Percentiles rank a stretch among this genome's conserved stretches.
Conservation (phyloP, 1,139 yeast genomes). For the Blastobotrys capitulatus region DNA sequence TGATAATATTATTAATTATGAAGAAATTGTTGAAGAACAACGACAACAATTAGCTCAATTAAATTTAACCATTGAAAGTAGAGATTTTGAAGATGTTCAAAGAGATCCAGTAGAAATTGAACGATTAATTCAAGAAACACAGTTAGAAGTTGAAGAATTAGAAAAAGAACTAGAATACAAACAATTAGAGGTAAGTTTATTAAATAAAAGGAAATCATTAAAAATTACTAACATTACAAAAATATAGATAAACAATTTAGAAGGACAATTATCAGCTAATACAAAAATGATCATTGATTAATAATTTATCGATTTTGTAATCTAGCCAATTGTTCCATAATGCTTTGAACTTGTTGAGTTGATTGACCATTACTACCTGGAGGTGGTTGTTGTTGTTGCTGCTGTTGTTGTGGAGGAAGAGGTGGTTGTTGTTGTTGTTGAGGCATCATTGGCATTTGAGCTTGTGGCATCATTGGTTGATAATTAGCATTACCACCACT, state of each 20-base stretch:
- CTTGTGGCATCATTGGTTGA: conserved; percentile 22
- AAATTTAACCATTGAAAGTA: conserved; percentile 16
- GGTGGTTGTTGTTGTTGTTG: conserved; percentile 18
- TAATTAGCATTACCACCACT: neutral
- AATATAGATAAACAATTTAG: conserved; percentile 9
- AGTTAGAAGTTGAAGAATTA: conserved; percentile 26
- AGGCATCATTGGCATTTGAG: conserved; percentile 13
- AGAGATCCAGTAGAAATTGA: conserved; percentile 15
- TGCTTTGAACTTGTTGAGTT: conserved; percentile 24
- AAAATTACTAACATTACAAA: neutral
- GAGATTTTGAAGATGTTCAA: conserved; percentile 15
- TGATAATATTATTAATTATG: conserved; percentile 27
- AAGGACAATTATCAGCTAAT: conserved; percentile 4
- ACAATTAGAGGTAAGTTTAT: conserved; percentile 9
- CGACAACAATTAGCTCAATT: conserved; percentile 20
- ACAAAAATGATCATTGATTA: neutral
- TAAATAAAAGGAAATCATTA: neutral
- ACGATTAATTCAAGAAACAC: conserved; percentile 28
- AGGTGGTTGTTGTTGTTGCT: conserved; percentile 6
- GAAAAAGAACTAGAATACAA: conserved; percentile 24
- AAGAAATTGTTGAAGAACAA: conserved; percentile 33
- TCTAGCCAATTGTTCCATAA: conserved; percentile 29
- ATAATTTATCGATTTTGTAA: conserved; percentile 19
- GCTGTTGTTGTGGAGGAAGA: neutral
- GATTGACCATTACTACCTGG: conserved; percentile 7